These are phyloP conservation scores for Camellia oleifera DNA, from an alignment of 179 eudicot species.

Conservation along the genomic window DNA sequence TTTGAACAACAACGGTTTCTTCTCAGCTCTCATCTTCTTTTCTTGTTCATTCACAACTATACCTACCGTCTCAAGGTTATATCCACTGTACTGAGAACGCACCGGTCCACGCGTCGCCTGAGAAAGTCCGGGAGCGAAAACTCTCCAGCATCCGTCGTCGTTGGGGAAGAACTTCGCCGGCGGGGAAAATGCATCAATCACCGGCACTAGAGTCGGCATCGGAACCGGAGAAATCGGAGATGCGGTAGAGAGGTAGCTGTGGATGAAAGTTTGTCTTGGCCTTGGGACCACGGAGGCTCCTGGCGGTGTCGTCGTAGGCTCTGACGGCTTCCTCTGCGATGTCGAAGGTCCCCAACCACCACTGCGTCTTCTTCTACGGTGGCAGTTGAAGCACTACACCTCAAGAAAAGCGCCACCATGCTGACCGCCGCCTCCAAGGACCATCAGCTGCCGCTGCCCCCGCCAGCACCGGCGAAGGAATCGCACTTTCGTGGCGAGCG, in stretches of 20 bases:
- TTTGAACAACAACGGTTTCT: slow-evolving; percentile 29
- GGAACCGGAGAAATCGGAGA: neutral
- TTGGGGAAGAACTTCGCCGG: neutral
- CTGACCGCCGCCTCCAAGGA: neutral
- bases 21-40: slow-evolving; percentile 13
- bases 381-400: neutral
- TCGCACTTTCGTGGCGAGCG: slow-evolving; percentile 33
- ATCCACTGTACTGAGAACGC: slow-evolving; percentile 17
- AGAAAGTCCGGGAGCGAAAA: neutral
- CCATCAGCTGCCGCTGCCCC: neutral
- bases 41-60: slow-evolving; percentile 22
- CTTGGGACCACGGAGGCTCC: slow-evolving; percentile 32
- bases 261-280: slow-evolving; percentile 36
- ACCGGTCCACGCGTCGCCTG: neutral
- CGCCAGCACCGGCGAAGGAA: slow-evolving; percentile 6
- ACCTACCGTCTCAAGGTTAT: slow-evolving; percentile 23
- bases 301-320: slow-evolving; percentile 39
- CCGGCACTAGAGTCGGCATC: neutral
- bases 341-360: slow-evolving; percentile 40
- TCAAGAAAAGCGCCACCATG: slow-evolving; percentile 1
- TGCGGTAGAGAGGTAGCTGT: neutral
- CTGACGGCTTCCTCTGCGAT: slow-evolving; percentile 36
- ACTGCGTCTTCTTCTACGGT: slow-evolving; percentile 33
- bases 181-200: neutral
- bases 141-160: slow-evolving; percentile 1